These are phyloP conservation scores for Penicillium sp. DNA, from an alignment of 2,329 filamentous ascomycete species.

Conservation along the genomic window DNA sequence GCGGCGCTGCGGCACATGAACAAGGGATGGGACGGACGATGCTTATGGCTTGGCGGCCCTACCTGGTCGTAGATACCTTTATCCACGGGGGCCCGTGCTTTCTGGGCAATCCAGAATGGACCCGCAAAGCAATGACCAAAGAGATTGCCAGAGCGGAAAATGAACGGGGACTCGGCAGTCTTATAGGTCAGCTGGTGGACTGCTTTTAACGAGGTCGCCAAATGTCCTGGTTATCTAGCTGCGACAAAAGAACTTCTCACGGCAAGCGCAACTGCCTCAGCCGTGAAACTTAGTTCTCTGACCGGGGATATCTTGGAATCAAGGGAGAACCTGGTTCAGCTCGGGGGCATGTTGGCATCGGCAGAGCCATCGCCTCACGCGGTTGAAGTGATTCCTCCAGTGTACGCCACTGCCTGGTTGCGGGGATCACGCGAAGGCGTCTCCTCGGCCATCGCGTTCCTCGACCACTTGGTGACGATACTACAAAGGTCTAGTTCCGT, in stretches of 20 bases:
- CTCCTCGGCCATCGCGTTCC: neutral
- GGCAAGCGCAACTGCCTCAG: neutral
- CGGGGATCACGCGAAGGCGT: neutral
- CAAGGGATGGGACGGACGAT: slow-evolving; percentile 15
- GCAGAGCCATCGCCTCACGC: neutral
- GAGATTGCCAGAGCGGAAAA: neutral
- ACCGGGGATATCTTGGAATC: neutral
- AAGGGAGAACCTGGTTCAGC: neutral
- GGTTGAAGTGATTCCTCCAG: neutral
- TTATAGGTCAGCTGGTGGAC: slow-evolving; percentile 4
- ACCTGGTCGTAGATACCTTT: slow-evolving; percentile 9
- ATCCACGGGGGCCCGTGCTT: slow-evolving; percentile 8
- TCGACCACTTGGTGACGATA: neutral
- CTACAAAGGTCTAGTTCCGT: neutral
- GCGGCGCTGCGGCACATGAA: slow-evolving; percentile 11
- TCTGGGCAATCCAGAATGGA: slow-evolving; percentile 10
- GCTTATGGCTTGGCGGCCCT: slow-evolving; percentile 10
- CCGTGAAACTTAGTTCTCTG: neutral
- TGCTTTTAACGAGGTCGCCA: slow-evolving; percentile 13
- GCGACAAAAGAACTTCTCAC: neutral
- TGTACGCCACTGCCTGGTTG: neutral
- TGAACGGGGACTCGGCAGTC: neutral
- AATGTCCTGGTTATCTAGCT: slow-evolving; percentile 12
- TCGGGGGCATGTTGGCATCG: neutral
- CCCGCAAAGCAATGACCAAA: neutral